Evolutionary conservation across 169 alveolate species (phyloP).

Genomic region (Plasmodium cynomolgi): DNA sequence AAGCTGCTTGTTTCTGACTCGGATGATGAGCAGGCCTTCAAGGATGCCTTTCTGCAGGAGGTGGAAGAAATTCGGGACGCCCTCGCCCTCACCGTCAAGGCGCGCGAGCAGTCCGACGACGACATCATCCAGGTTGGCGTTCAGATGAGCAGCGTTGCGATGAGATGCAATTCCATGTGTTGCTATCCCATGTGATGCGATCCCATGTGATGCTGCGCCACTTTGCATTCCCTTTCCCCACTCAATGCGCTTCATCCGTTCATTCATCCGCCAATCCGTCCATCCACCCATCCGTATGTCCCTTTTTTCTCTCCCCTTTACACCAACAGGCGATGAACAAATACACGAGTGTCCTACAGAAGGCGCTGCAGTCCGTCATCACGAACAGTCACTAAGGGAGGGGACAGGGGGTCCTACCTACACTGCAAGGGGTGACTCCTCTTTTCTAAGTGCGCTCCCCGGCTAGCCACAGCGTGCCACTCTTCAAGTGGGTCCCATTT

Average conservation of each 20-base stretch:
- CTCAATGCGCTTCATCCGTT: not conserved
- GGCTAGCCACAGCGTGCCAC: not conserved
- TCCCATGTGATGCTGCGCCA: not conserved
- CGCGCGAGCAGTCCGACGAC: slow-evolving; percentile 69
- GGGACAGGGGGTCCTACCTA: not conserved
- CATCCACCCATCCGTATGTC: not conserved
- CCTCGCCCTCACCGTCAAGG: slow-evolving; percentile 46
- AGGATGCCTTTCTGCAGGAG: slow-evolving; percentile 34
- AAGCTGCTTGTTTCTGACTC: slow-evolving; percentile 18
- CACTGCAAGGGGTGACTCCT: not conserved
- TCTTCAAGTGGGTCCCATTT: not conserved
- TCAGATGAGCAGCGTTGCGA: not conserved
- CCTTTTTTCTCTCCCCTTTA: not conserved
- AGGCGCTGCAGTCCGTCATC: slow-evolving; percentile 63
- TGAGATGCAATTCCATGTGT: not conserved
- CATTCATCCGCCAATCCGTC: too few species aligned
- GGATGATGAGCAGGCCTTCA: slow-evolving; percentile 45
- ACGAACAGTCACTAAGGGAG: not conserved
- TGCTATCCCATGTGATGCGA: too few species aligned
- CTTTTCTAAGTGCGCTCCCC: too few species aligned
- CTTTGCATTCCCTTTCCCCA: not conserved
- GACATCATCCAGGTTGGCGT: slow-evolving; percentile 54
- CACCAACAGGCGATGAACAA: slow-evolving; percentile 63
- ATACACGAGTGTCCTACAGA: slow-evolving; percentile 60
- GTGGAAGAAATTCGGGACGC: slow-evolving; percentile 66